Evolutionary conservation across 192 early-diverging fungal genomes (phyloP).

Genomic region (Chytriomyces sp.): DNA sequence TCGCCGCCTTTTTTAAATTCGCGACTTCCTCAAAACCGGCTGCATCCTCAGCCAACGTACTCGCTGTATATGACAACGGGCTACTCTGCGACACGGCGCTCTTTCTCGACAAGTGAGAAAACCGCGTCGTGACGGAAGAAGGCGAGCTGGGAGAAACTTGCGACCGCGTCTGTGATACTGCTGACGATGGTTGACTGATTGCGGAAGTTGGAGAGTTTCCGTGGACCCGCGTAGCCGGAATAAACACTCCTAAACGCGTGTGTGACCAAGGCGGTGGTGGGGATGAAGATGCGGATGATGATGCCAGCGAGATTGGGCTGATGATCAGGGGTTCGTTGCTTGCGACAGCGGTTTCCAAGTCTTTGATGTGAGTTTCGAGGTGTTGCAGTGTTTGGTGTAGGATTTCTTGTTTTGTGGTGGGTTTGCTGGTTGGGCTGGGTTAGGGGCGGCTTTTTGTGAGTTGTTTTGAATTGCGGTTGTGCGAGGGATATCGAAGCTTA

Average conservation of each 20-base stretch:
- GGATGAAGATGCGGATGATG: not conserved
- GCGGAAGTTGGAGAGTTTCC: not conserved
- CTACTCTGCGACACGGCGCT: not conserved
- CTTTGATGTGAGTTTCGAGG: not conserved
- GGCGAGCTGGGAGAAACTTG: not conserved
- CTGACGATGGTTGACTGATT: not conserved
- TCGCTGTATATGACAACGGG: not conserved
- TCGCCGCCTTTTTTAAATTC: not conserved
- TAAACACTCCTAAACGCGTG: not conserved
- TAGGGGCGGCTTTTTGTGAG: no score
- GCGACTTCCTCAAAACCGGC: not conserved
- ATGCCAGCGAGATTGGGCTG: not conserved
- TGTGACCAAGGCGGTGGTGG: not conserved
- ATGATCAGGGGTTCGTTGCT: not conserved
- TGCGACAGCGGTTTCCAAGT: not conserved
- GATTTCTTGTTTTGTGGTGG: not conserved
- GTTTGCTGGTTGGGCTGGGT: not conserved
- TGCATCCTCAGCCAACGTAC: not conserved
- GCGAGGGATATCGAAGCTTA: no score
- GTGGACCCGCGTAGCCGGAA: not conserved
- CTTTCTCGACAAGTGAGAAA: not conserved
- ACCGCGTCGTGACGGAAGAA: not conserved
- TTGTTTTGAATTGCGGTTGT: no score
- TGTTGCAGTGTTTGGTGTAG: not conserved
- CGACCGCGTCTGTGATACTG: not conserved